Conservation (phyloP, 2,329 filamentous ascomycete species). For the Fusarium sp. region DNA sequence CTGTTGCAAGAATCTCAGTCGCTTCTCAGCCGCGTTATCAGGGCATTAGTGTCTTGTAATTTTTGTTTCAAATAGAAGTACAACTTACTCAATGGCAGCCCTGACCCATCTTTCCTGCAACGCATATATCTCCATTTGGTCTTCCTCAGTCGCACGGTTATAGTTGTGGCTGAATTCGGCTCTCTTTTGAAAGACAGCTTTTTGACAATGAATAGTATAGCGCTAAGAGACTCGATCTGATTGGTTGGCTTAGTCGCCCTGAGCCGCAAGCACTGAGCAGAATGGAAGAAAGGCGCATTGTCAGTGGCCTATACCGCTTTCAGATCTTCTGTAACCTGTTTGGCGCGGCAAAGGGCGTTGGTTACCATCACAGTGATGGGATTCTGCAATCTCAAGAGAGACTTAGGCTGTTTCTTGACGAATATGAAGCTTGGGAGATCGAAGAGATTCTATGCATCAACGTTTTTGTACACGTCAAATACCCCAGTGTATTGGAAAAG, state of each 20-base stretch:
- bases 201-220: not conserved
- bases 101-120: not conserved
- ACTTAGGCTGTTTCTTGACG: not conserved
- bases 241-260: not conserved
- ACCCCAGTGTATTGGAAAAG: not conserved
- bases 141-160: not conserved
- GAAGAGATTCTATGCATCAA: conserved; percentile 7
- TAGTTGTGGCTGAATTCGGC: not conserved
- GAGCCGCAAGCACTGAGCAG: conserved; percentile 2
- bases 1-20: not conserved
- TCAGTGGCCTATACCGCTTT: conserved; percentile 27
- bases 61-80: not conserved
- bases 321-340: conserved; percentile 20
- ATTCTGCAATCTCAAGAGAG: not conserved
- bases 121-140: not conserved
- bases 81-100: not conserved
- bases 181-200: not conserved
- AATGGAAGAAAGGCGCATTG: conserved; percentile 19
- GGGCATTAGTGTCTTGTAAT: not conserved
- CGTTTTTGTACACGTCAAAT: not conserved
- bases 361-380: not conserved
- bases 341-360: not conserved
- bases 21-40: not conserved
- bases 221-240: not conserved
- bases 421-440: conserved; percentile 1